These are phyloP conservation scores for Knufia fluminis DNA, from an alignment of 2,329 filamentous ascomycete genomes.

Conservation along the genomic window DNA sequence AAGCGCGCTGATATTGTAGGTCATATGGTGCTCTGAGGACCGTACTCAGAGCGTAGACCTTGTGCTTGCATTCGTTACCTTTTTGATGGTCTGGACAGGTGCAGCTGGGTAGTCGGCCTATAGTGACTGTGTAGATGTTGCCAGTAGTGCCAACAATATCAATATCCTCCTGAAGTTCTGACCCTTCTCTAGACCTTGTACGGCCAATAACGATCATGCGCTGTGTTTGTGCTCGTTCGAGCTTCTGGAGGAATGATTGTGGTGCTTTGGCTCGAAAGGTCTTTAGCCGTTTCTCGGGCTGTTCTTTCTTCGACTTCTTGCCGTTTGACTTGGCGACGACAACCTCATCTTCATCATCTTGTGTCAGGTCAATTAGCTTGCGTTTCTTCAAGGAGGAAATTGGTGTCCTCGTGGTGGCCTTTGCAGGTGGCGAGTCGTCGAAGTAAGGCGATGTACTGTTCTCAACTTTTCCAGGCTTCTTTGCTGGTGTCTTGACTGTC, in stretches of 20 bases:
- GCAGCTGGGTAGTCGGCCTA: constrained; percentile 45
- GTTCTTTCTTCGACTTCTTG: constrained; percentile 25
- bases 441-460: not conserved
- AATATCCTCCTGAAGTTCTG: constrained; percentile 42
- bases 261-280: constrained; percentile 37
- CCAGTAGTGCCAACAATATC: constrained; percentile 52
- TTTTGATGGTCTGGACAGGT: constrained; percentile 46
- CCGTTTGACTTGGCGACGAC: not conserved
- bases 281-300: constrained; percentile 28
- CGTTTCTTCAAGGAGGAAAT: not conserved
- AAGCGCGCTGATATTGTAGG: constrained; percentile 51
- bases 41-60: constrained; percentile 43
- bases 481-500: not conserved
- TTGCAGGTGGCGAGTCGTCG: not conserved
- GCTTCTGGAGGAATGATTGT: constrained; percentile 37
- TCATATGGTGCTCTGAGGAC: constrained; percentile 48
- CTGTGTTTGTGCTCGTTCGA: constrained; percentile 42
- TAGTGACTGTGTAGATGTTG: constrained; percentile 50
- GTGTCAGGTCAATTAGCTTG: constrained; percentile 1
- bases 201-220: constrained; percentile 51
- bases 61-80: constrained; percentile 51
- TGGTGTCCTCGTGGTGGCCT: not conserved
- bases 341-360: constrained; percentile 1
- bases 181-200: constrained; percentile 33
- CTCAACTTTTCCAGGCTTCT: not conserved